phyloP scores from a whole-genome alignment of 805 yeast genomes.

The Kuraishia ogatae region DNA sequence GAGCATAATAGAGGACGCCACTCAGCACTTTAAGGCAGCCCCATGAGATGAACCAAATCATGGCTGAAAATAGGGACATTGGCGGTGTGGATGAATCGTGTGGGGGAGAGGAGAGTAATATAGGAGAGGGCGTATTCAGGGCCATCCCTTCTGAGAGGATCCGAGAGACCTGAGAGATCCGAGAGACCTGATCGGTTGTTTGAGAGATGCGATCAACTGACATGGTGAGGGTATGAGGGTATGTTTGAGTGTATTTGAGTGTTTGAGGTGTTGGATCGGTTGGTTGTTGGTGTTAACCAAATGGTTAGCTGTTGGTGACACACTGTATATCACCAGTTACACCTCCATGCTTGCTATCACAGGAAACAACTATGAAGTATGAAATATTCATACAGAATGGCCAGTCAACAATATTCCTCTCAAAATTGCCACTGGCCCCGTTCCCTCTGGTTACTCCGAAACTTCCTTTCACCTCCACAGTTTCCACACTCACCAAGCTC shows the following conservation, averaged over 20 bases:
- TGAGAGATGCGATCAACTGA: not conserved
- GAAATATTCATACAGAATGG: too few relatives aligned
- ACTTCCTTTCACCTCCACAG: not conserved
- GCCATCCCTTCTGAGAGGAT: not conserved
- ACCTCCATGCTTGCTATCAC: too few relatives aligned
- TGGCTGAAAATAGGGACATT: constrained; percentile 7
- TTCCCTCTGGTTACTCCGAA: not conserved
- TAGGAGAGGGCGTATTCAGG: too few relatives aligned
- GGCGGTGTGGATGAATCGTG: not conserved
- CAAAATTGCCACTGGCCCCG: too few relatives aligned
- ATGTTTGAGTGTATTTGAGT: too few relatives aligned
- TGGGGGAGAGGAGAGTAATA: not conserved
- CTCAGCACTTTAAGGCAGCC: constrained; percentile 8
- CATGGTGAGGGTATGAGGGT: not conserved
- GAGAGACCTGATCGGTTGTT: not conserved
- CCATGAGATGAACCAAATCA: constrained; percentile 13
- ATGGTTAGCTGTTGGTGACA: not conserved
- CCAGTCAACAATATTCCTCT: too few relatives aligned
- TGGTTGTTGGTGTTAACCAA: too few relatives aligned
- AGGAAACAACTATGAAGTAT: too few relatives aligned
- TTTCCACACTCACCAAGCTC: not conserved
- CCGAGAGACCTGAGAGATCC: too few relatives aligned
- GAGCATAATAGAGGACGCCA: constrained; percentile 10
- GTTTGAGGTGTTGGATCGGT: too few relatives aligned
- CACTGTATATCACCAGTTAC: too few relatives aligned